Base-by-base conservation (phyloP, 345 rosid genomes). In the Schrenkiella parvula region DNA sequence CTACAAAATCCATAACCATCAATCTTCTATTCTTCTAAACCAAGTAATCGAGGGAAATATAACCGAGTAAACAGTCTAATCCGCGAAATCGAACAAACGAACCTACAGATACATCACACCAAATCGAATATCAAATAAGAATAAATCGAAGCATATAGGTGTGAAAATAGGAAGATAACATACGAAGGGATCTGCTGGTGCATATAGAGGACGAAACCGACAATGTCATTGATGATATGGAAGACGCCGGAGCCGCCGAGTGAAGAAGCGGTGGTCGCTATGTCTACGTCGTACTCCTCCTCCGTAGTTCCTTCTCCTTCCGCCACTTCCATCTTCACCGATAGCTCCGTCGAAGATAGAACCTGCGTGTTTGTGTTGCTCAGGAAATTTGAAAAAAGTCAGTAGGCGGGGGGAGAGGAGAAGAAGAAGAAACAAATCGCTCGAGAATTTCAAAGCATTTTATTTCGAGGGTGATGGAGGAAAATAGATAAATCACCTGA, bases 101-200 rank as follows among this genome's bases (percentile, higher is more conserved):
- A 28, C n/a, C n/a, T n/a, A n/a, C n/a, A 58, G 18, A 42, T 42
- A 44, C 41, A 52, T 59, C 3, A 47, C 46, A 39, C 46, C 29
- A 75, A 37, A 75, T 52, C 48, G 52, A 55, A 19, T 22, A 35
- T 44, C 53, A 54, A 41, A 75, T 44, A 0, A 44, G 22, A 4
- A 44, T 10, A 44, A 39, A 56, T 46, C 59, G 66, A 64, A 64
- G 47, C 46, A 10, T 21, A 37, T 8, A 15, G 41, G 12, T 19
- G 35, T 10, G 72, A 23, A 22, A 26, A n/a, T 69, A 39, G 44
- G 18, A 38, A 41, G 66, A 56, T 21, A 60, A 63, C 89, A 48
- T 42, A 95, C 95, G 88, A 85, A 62, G 99, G 96, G 78, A 95
- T 91, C 85, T 95, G 97, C 81, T 87, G 96, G 75, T 91, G 93